These are phyloP conservation scores for Butyriboletus loyo DNA, from an alignment of 768 basidiomycete species.

Conservation along the genomic window DNA sequence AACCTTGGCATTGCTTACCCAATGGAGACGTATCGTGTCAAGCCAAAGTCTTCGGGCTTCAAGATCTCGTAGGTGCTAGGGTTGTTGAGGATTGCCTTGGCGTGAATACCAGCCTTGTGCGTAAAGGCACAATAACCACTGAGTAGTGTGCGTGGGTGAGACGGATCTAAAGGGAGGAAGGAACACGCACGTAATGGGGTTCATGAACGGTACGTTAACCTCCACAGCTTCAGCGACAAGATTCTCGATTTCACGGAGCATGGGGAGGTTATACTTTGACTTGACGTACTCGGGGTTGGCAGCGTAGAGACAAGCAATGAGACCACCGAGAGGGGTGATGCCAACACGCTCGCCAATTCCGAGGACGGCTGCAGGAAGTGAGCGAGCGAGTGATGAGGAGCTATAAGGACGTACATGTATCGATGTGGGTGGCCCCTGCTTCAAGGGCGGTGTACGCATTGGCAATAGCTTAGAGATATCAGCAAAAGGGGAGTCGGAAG, in stretches of 20 bases:
- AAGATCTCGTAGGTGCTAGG: conserved; percentile 98
- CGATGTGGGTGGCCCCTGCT: conserved; percentile 98
- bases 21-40: conserved; percentile 96
- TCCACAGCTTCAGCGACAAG: conserved; percentile 98
- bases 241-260: conserved; percentile 99
- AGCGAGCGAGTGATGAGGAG: background rate
- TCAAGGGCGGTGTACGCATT: conserved; percentile 98
- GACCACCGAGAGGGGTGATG: conserved; percentile 95
- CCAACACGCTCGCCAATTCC: conserved; percentile 99
- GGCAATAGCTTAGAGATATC: conserved; percentile 69
- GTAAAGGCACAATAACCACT: conserved; percentile 99
- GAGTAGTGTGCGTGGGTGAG: background rate
- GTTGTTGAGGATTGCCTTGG: conserved; percentile 99
- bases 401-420: conserved; percentile 71
- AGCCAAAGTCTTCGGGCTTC: conserved; percentile 98
- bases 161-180: background rate
- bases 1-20: conserved; percentile 46
- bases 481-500: background rate
- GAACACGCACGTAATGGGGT: conserved; percentile 77
- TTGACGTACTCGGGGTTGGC: conserved; percentile 99
- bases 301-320: conserved; percentile 94
- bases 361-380: conserved; percentile 62
- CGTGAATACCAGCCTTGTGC: conserved; percentile 99
- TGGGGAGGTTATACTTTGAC: conserved; percentile 95
- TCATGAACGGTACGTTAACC: conserved; percentile 96